These are phyloP conservation scores for Liquidambar formosana DNA, from an alignment of 164 flowering plant genomes.

Conservation along the genomic window DNA sequence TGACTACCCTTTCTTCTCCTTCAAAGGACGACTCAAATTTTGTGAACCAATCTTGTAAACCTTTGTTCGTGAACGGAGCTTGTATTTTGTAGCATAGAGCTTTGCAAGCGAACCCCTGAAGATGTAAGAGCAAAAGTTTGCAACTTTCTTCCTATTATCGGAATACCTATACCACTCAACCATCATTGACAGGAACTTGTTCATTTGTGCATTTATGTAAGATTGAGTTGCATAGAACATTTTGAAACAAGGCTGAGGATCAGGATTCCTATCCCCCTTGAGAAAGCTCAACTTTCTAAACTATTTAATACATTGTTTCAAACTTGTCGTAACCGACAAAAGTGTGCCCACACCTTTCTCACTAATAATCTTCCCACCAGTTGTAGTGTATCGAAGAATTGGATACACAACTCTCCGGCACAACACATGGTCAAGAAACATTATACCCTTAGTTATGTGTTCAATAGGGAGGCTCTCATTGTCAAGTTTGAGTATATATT, in stretches of 20 bases:
- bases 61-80: conserved; percentile 92
- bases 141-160: conserved; percentile 89
- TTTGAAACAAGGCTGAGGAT: conserved; percentile 96
- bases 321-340: conserved; percentile 87
- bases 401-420: conserved; percentile 94
- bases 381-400: conserved; percentile 91
- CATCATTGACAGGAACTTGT: conserved; percentile 81
- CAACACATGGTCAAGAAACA: conserved; percentile 97
- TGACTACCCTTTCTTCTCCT: conserved; percentile 90
- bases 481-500: conserved; percentile 82
- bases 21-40: conserved; percentile 84
- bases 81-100: conserved; percentile 98
- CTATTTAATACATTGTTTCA: conserved; percentile 89
- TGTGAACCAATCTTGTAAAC: conserved; percentile 86
- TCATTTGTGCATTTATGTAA: conserved; percentile 95
- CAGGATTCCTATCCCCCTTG: conserved; percentile 96
- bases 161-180: conserved; percentile 94
- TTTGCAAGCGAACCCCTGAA: conserved; percentile 95
- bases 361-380: conserved; percentile 97
- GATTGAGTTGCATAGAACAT: conserved; percentile 99
- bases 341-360: conserved; percentile 97
- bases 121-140: conserved; percentile 91
- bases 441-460: conserved; percentile 93
- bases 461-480: conserved; percentile 89
- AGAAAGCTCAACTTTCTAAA: conserved; percentile 80